Evolutionary conservation across 441 rosid species (phyloP), one percentile per base, ranked within the genome.

Genomic region (Bruguiera hainesii): DNA sequence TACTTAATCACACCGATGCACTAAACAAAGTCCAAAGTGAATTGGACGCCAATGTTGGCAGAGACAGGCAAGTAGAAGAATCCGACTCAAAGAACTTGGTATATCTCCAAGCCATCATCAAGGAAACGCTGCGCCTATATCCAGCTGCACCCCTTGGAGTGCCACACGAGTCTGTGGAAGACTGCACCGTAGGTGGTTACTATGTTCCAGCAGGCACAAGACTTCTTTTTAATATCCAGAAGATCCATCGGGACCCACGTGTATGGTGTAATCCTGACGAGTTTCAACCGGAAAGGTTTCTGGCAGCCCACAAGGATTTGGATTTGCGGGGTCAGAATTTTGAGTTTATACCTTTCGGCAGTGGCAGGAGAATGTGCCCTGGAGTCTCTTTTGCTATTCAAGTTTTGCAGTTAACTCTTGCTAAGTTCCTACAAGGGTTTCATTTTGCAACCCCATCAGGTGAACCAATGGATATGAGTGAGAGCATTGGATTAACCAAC

Each of bases 41-140:
- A 51, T 46, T 82, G 1, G 79, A 82, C 56, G 37, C 5, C 13
- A 42, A 62, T 0, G 56, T 76, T 1, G 78, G 85, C 7, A 31
- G 33, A 31, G 33, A 31, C 1, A 74, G 74, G 18, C 62, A 5
- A 18, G 74, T 75, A 3, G 35, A 56, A 0, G 76, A 77, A 64
- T 68, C 75, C 0, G 78, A 79, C 52, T 5, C 62, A 2, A 56
- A 49, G 20, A 20, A 20, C 20, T 20, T 20, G 20, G 20, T 20
- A 20, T 20, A 20, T 20, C 20, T 20, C 20, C 20, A 20, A 20
- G 20, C 20, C 20, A 20, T 20, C 20, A 20, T 20, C 20, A 20
- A 20, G 20, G 20, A 20, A 20, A 20, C 20, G 20, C 20, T 20
- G 20, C 20, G 20, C 20, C 20, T 20, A 20, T 20, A 20, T 20